Conservation (phyloP, 176 grass and related monocot species). For the Bothriochloa decipiens region DNA sequence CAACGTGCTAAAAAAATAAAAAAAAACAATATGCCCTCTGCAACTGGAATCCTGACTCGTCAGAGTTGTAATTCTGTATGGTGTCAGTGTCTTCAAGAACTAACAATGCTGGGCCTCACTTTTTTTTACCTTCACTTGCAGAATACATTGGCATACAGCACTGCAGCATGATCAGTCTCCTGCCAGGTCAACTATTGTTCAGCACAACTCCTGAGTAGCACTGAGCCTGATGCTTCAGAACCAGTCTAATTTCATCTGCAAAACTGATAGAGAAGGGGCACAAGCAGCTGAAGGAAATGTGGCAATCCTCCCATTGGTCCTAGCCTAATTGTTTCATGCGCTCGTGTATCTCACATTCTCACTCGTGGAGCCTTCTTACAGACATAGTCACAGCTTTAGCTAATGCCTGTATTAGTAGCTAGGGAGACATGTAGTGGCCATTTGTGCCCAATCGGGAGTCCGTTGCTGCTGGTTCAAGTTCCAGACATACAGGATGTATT, state of each 20-base stretch:
- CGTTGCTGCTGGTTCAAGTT: neutral
- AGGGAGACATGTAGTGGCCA: neutral
- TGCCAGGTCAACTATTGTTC: slow-evolving; percentile 7
- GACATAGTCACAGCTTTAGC: neutral
- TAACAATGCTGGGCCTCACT: slow-evolving; percentile 5
- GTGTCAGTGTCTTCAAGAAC: neutral
- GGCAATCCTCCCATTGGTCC: neutral
- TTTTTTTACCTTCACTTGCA: slow-evolving; percentile 31
- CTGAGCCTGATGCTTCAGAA: neutral
- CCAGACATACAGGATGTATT: too few species aligned
- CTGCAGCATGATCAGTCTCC: neutral
- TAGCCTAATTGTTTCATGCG: neutral
- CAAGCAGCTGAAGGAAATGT: neutral
- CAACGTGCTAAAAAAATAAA: too few species aligned
- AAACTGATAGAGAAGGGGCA: neutral
- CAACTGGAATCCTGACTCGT: neutral
- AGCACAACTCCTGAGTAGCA: slow-evolving; percentile 3
- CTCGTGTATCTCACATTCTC: neutral
- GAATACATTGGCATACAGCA: slow-evolving; percentile 14
- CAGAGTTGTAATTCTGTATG: neutral
- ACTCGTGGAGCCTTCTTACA: neutral
- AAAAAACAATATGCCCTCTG: too few species aligned
- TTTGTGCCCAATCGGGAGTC: neutral
- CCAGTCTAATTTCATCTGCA: neutral
- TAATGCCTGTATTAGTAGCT: neutral